These are phyloP conservation scores for Tricholoma hemisulphureum DNA, from an alignment of 768 basidiomycete genomes.

Conservation along the genomic window DNA sequence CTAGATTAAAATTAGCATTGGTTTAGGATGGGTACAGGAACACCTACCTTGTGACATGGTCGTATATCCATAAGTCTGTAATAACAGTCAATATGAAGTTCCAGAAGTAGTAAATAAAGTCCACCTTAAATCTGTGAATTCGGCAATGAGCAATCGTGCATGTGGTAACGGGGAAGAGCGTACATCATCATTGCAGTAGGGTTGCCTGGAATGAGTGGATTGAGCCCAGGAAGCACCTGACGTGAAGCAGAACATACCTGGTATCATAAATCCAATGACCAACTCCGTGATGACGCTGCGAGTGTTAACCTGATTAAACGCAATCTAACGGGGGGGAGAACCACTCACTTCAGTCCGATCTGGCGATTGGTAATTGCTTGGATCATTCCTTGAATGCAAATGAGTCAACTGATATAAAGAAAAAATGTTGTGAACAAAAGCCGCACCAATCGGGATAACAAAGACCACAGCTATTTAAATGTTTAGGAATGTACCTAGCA, in stretches of 20 bases:
- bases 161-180: constrained; percentile 9
- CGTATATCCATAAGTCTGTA: constrained; percentile 63
- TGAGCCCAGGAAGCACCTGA: neutral
- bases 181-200: constrained; percentile 79
- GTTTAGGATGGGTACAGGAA: neutral
- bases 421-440: constrained; percentile 3
- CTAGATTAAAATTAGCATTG: constrained; percentile 34
- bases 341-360: constrained; percentile 49
- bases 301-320: neutral
- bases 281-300: constrained; percentile 69
- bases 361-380: constrained; percentile 82
- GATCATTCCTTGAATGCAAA: constrained; percentile 49
- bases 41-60: constrained; percentile 52
- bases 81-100: constrained; percentile 17
- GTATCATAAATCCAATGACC: constrained; percentile 59
- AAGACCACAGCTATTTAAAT: constrained; percentile 46
- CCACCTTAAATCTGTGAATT: constrained; percentile 37
- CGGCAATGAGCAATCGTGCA: neutral
- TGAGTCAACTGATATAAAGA: neutral
- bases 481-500: constrained; percentile 1
- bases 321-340: neutral
- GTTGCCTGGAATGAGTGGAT: constrained; percentile 43
- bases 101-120: neutral
- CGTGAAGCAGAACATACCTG: constrained; percentile 27
- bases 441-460: constrained; percentile 66